phyloP scores from a whole-genome alignment of 2,329 filamentous ascomycete species.

The Ceratocystis alfenasii region DNA sequence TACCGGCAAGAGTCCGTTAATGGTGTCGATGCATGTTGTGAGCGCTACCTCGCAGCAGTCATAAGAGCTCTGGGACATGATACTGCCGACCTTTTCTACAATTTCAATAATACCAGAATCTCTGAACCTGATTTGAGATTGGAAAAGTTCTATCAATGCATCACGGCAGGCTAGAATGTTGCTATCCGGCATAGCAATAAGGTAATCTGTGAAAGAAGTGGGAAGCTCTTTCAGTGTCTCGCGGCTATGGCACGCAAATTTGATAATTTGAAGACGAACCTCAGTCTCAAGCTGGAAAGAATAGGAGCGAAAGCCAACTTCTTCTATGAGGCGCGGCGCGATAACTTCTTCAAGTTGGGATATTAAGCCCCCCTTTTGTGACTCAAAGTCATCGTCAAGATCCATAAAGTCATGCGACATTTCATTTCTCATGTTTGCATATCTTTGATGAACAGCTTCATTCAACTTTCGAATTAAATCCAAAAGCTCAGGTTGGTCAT shows the following conservation, averaged over 20 bases:
- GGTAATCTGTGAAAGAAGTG: constrained; percentile 32
- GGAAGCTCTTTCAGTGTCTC: constrained; percentile 1
- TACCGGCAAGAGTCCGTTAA: constrained; percentile 49
- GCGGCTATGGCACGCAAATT: not conserved
- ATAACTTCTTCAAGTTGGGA: constrained; percentile 24
- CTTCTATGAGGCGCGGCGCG: constrained; percentile 8
- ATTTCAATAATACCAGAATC: constrained; percentile 37
- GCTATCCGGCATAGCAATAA: constrained; percentile 40
- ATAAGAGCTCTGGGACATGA: constrained; percentile 47
- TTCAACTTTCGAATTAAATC: constrained; percentile 35
- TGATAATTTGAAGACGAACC: constrained; percentile 11
- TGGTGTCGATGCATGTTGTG: constrained; percentile 52
- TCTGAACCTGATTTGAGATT: constrained; percentile 41
- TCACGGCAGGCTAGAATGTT: constrained; percentile 42
- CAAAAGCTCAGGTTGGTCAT: constrained; percentile 34
- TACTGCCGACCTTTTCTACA: constrained; percentile 39
- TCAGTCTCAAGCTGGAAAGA: constrained; percentile 16
- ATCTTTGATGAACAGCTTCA: constrained; percentile 28
- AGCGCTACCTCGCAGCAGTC: constrained; percentile 64
- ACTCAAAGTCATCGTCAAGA: constrained; percentile 52
- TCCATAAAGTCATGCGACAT: constrained; percentile 49
- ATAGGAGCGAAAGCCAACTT: constrained; percentile 6
- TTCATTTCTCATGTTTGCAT: constrained; percentile 28
- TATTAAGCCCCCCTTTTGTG: constrained; percentile 40
- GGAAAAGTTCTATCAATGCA: constrained; percentile 42